A percentile compares a stretch with the other conserved stretches of the same genome.
Conservation (phyloP, 169 alveolate species). For the Eimeria tenella region DNA sequence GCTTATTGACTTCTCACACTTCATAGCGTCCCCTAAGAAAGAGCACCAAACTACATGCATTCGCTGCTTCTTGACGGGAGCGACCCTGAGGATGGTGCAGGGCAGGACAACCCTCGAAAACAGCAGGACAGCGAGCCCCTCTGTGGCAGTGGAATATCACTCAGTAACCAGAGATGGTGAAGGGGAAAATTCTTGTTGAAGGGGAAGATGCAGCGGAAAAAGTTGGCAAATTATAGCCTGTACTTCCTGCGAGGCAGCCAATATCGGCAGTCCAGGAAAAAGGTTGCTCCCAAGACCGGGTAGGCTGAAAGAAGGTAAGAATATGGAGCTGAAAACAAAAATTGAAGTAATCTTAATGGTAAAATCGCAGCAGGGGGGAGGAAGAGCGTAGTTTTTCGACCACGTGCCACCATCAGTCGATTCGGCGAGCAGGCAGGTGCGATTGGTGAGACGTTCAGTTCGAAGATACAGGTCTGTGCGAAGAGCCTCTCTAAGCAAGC, state of each 20-base stretch:
- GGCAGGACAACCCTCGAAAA: too few relatives aligned
- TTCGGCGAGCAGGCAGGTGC: constrained; percentile 51
- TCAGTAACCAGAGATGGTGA: neutral
- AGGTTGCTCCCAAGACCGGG: neutral
- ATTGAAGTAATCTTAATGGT: neutral
- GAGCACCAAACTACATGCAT: too few relatives aligned
- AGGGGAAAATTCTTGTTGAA: neutral
- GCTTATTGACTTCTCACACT: too few relatives aligned
- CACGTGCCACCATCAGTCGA: constrained; percentile 24
- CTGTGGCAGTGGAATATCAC: too few relatives aligned
- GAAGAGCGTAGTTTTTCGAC: neutral
- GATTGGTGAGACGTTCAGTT: neutral
- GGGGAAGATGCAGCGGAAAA: neutral
- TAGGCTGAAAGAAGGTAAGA: neutral
- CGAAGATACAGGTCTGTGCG: too few relatives aligned
- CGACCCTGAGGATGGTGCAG: too few relatives aligned
- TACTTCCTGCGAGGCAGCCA: constrained; percentile 27
- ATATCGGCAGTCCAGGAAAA: neutral
- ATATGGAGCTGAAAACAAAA: neutral
- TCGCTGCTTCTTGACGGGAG: too few relatives aligned
- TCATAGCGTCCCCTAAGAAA: too few relatives aligned
- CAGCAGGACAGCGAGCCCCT: too few relatives aligned
- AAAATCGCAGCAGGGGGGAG: neutral
- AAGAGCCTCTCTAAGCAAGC: neutral
- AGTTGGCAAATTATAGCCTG: too few relatives aligned